These are phyloP conservation scores for Fusarium acutatum DNA, from an alignment of 2,329 filamentous ascomycete genomes.

Conservation along the genomic window DNA sequence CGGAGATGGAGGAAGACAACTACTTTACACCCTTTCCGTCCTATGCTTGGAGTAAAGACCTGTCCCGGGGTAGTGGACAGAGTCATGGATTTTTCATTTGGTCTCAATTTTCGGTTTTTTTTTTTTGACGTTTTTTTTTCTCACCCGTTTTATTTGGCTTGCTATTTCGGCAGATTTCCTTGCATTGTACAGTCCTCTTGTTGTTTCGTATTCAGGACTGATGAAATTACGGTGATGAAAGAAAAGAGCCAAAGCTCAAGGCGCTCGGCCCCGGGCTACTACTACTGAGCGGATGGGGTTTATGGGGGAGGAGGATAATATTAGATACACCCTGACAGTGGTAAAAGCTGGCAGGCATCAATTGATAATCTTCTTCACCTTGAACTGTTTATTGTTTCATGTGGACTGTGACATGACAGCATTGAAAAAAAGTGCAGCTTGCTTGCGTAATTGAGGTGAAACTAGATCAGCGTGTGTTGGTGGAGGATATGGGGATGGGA, in stretches of 20 bases:
- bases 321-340: conserved; percentile 27
- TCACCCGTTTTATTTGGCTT: conserved; percentile 23
- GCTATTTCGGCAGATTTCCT: conserved; percentile 20
- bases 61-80: conserved; percentile 11
- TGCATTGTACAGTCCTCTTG: conserved; percentile 35
- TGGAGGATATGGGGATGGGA: background rate
- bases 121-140: background rate
- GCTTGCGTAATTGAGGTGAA: conserved; percentile 6
- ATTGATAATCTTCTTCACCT: conserved; percentile 35
- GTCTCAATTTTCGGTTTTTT: conserved; percentile 10
- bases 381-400: conserved; percentile 5
- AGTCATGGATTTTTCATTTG: conserved; percentile 21
- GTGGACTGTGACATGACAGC: background rate
- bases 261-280: conserved; percentile 3
- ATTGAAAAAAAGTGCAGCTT: background rate
- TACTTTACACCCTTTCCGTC: conserved; percentile 24
- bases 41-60: conserved; percentile 38
- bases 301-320: conserved; percentile 21
- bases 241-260: conserved; percentile 26
- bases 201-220: conserved; percentile 36
- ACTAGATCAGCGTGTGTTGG: conserved; percentile 15
- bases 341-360: conserved; percentile 35
- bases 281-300: conserved; percentile 7
- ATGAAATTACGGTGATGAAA: conserved; percentile 44
- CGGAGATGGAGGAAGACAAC: conserved; percentile 21